Base-by-base conservation (phyloP, 23 red algal genomes). In the Gracilaria vermiculophylla region DNA sequence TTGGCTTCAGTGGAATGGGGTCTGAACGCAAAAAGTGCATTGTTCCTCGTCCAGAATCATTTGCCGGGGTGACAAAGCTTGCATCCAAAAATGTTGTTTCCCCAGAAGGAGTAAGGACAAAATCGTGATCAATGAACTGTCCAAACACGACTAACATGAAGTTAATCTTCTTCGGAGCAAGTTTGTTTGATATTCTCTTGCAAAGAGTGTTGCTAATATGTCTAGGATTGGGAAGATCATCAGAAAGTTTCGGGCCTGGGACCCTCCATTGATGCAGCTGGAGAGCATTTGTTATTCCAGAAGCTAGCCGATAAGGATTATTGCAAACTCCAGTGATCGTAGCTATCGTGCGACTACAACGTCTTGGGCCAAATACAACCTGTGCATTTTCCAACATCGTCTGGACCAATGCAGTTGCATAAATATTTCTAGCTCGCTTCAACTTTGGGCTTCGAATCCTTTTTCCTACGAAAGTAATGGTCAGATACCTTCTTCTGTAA, bases 101-200 rank as follows among this genome's bases (percentile, higher is more conserved):
- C 35, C 84, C 84, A 10, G 67, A 73, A 29, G 88, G 88, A 16
- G 88, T 92, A 42, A 92, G 88, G 3, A 76, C 88, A n/a, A 92
- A 51, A 62, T 92, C 88, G 48, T 92, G 88, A 53, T 92, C 88
- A 49, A 92, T 56, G 62, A 82, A 92, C 69, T 92, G 88, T 29
- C 88, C 88, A 42, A 82, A 92, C 58, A 88, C 21, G 34, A 88
- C 69, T 48, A 88, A 36, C 52, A 88, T 12, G 43, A 78, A 62
- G 58, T 77, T 88, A n/a, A 76, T 31, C 1, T 62, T 58, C 20
- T 57, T 61, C 10, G 48, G 50, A 24, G 66, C 84, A 16, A 49
- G 10, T 20, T 40, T 62, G 19, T 64, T 24, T 9, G 44, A 61
- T 41, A 24, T 41, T n/a, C 28, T 47, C 40, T 65, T 88, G 29